Evolutionary conservation across 2,329 filamentous ascomycete species (phyloP).

Genomic region (Juglanconis juglandina): DNA sequence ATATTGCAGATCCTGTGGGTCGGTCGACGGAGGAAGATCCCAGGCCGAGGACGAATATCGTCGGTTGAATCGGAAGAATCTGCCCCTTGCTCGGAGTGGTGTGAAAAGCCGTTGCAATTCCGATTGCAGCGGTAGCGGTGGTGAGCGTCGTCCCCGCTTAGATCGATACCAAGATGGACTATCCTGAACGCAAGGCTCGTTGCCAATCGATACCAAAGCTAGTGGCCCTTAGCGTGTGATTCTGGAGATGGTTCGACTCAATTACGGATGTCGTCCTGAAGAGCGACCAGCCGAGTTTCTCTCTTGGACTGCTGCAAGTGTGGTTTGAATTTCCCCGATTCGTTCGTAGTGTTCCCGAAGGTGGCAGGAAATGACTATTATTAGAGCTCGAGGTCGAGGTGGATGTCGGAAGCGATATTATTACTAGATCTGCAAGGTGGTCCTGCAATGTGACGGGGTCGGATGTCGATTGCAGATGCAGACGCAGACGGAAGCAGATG

Average conservation of each 20-base stretch:
- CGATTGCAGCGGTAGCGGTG: background rate
- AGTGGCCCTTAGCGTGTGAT: constrained; percentile 18
- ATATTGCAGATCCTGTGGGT: constrained; percentile 9
- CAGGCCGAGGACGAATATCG: background rate
- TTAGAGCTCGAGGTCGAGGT: background rate
- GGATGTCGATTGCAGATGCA: constrained; percentile 10
- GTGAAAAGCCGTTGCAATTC: constrained; percentile 6
- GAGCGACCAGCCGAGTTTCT: background rate
- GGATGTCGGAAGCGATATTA: background rate
- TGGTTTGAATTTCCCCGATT: background rate
- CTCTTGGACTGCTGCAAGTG: background rate
- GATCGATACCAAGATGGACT: constrained; percentile 8
- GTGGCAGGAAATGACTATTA: background rate
- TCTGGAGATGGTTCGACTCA: background rate
- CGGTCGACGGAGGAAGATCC: background rate
- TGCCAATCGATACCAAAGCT: constrained; percentile 12
- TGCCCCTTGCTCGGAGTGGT: constrained; percentile 11
- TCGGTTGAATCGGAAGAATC: constrained; percentile 2
- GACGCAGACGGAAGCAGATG: constrained; percentile 1
- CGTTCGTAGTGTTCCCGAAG: background rate
- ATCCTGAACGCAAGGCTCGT: constrained; percentile 1
- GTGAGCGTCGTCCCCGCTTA: constrained; percentile 14
- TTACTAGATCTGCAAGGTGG: background rate
- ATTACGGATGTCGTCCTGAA: background rate
- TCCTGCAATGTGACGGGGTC: constrained; percentile 4